phyloP scores from a whole-genome alignment of 2,329 filamentous ascomycete species.

The Calycina herbarum region DNA sequence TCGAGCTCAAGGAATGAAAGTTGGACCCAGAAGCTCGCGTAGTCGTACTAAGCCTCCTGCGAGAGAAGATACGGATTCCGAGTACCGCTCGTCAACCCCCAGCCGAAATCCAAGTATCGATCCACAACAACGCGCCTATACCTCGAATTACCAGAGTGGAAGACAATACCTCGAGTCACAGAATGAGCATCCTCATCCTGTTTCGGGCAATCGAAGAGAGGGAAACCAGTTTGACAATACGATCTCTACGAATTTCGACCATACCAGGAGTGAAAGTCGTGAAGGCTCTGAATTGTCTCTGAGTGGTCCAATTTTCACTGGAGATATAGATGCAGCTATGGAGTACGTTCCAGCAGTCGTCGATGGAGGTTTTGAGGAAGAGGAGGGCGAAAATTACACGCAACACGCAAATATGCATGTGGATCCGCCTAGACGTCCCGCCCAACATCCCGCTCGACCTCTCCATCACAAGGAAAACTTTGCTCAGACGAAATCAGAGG shows the following conservation, averaged over 20 bases:
- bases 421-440: not conserved
- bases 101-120: not conserved
- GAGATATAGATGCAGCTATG: not conserved
- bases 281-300: not conserved
- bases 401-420: not conserved
- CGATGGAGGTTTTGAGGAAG: not conserved
- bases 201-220: not conserved
- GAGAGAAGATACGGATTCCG: not conserved
- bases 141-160: not conserved
- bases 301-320: not conserved
- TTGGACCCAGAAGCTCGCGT: not conserved
- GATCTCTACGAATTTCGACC: slow-evolving; percentile 3
- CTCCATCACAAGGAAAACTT: slow-evolving; percentile 9
- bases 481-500: not conserved
- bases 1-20: not conserved
- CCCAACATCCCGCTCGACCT: slow-evolving; percentile 2
- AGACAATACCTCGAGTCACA: not conserved
- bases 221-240: slow-evolving; percentile 6
- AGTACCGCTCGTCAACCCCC: not conserved
- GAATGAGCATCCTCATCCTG: not conserved
- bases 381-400: slow-evolving; percentile 3
- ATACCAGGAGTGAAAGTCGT: slow-evolving; percentile 3
- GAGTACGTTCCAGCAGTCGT: not conserved
- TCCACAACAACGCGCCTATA: not conserved
- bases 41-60: not conserved